These are phyloP conservation scores for Eucalyptus virginea DNA, from an alignment of 345 rosid species.

Conservation along the genomic window DNA sequence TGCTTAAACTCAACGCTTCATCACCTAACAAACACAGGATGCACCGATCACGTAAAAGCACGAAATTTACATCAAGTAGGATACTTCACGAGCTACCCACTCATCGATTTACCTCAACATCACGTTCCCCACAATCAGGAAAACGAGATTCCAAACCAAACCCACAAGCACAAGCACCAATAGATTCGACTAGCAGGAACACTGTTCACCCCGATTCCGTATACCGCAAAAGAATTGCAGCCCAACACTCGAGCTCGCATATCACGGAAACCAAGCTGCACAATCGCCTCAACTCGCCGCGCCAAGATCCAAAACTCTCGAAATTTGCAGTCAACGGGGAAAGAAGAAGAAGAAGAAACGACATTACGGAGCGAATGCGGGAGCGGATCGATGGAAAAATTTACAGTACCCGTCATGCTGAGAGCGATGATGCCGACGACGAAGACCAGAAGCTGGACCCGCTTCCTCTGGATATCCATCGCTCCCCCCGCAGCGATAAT, in stretches of 20 bases:
- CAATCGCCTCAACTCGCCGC: background rate
- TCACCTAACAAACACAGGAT: background rate
- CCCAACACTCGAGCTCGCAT: background rate
- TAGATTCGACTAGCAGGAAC: background rate
- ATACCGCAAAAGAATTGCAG: background rate
- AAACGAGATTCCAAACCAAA: background rate
- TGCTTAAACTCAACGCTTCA: background rate
- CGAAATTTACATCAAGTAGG: background rate
- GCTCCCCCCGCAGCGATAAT: background rate
- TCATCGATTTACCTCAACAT: background rate
- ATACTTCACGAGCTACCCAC: background rate
- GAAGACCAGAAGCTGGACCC: constrained; percentile 34
- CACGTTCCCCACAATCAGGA: background rate
- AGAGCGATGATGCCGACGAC: constrained; percentile 47
- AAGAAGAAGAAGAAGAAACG: background rate
- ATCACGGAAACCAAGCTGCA: background rate
- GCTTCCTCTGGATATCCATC: constrained; percentile 52
- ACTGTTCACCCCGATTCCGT: background rate
- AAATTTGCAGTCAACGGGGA: background rate
- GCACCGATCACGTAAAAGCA: background rate
- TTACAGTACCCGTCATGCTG: constrained; percentile 49
- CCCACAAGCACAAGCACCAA: background rate
- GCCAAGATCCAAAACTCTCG: background rate
- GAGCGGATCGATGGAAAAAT: background rate
- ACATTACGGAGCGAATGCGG: background rate